Evolutionary conservation across 2,329 filamentous ascomycete genomes (phyloP), one percentile per base, ranked within the genome.

Genomic region (Fusarium acutatum): DNA sequence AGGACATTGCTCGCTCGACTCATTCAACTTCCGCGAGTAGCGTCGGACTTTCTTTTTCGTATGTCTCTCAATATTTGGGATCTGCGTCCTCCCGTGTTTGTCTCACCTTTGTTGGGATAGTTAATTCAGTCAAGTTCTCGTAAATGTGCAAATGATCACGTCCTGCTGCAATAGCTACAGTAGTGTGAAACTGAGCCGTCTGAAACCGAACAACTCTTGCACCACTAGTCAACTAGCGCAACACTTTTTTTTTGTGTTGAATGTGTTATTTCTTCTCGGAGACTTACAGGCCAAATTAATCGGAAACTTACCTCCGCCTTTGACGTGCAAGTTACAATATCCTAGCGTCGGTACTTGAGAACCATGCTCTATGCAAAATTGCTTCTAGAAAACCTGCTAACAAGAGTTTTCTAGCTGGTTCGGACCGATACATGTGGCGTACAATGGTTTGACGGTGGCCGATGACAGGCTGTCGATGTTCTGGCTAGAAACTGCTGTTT

Each of bases 111-210:
- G 18, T 41, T 54, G 30, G 26, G 40, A 38, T 24, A 28, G 9
- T 26, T 18, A 49, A 28, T 52, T 14, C 20, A 28, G 30, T 34
- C 20, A 46, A 54, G n/a, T 30, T 37, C 24, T 49, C 56, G 37
- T 63, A 68, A 68, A 54, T 34, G 41, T 38, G 41, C 65, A 68
- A 68, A 68, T 63, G 24, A 50, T 38, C 50, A 63, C 41, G 37
- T 34, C 53, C n/a, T 43, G 12, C 26, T 68, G 34, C 40, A 44
- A 44, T 22, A 64, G 22, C 49, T 24, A 41, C 30, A 49, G 37
- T 54, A 44, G 56, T 56, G 37, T 44, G 47, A 50, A 56, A 63
- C 47, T 69, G 64, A 68, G 66, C 66, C 66, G 66, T 64, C 28
- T 49, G 41, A 69, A 68, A 49, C 64, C 66, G 64, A 68, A 35